Conservation (phyloP, 1,139 yeast genomes). For the Suhomyces wounanorum region DNA sequence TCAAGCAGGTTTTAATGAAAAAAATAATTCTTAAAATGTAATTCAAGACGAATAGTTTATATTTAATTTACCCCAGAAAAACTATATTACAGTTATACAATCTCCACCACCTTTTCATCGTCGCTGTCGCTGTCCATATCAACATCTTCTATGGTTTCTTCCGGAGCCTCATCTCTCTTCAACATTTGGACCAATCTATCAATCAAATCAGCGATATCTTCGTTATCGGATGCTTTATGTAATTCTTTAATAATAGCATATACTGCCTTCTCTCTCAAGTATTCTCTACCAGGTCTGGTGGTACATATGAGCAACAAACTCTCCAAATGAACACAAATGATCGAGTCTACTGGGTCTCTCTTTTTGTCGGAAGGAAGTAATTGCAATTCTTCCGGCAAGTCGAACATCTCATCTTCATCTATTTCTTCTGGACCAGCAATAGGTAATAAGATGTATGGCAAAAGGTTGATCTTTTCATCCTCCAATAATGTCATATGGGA, state of each 20-base stretch:
- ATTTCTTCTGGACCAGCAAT: conserved; percentile 82
- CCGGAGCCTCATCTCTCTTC: conserved; percentile 82
- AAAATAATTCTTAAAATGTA: no score
- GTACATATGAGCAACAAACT: conserved; percentile 76
- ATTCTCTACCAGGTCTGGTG: conserved; percentile 69
- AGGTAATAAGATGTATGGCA: conserved; percentile 83
- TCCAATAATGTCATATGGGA: conserved; percentile 61
- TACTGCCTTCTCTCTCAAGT: conserved; percentile 73
- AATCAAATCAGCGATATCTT: conserved; percentile 66
- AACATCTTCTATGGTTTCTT: conserved; percentile 21
- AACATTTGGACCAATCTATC: conserved; percentile 81
- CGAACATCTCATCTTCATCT: conserved; percentile 80
- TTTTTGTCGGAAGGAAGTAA: conserved; percentile 72
- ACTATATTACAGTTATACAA: conserved; percentile 32
- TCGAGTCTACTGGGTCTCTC: conserved; percentile 70
- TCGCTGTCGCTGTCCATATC: conserved; percentile 35
- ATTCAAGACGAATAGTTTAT: background rate
- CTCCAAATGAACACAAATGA: conserved; percentile 74
- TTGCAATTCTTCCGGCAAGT: conserved; percentile 87
- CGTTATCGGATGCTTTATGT: conserved; percentile 66
- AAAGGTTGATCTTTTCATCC: conserved; percentile 66
- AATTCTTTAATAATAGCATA: conserved; percentile 84
- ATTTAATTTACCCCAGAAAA: background rate
- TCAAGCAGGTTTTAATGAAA: background rate
- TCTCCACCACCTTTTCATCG: conserved; percentile 53